Evolutionary conservation across 2,329 filamentous ascomycete genomes (phyloP), one percentile per base, ranked within the genome.

Genomic region (Calonectria pauciramosa): DNA sequence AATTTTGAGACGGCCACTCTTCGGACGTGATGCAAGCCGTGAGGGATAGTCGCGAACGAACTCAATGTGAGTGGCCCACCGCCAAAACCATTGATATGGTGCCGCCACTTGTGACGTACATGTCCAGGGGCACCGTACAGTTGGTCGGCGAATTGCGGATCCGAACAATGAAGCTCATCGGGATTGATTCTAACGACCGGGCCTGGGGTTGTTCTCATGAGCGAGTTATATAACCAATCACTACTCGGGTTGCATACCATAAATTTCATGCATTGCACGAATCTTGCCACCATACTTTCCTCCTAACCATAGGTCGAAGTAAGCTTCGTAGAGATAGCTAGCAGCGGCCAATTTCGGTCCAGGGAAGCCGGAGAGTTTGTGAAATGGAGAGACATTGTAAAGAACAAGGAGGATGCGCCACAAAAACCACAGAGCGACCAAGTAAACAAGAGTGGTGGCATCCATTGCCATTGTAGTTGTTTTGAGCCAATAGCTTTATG

Each of bases 161-260:
- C 84, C 9, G 77, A 80, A 75, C 85, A 86, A 72, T 86, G 85
- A 2, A 86, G 80, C 69, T 87, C 85, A 23, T 85, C 74, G 0
- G 85, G 85, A 52, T 80, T 86, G 44, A 86, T 86, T 10, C 85
- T 80, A 9, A 86, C 82, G 36, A 87, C 82, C 3, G 85, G 85
- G 0, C 83, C 83, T 84, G 1, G 34, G 18, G 4, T 60, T 0
- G 16, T 26, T 9, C 30, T 32, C 3, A 20, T 65, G 10, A 44
- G 30, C 7, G 23, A 26, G 14, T 16, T 10, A 4, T 4, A 18
- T 10, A 18, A 16, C 9, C 14, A 14, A 11, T 23, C 2, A 1
- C 28, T 2, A 1, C 3, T 13, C 16, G 23, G 7, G 13, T 20
- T 10, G 20, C n/a, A n/a, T 4, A 68, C 65, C 65, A 7, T 68